Evolutionary conservation across 1,284 basidiomycete genomes (phyloP).

Genomic region (Cutaneotrichosporon dermatis): DNA sequence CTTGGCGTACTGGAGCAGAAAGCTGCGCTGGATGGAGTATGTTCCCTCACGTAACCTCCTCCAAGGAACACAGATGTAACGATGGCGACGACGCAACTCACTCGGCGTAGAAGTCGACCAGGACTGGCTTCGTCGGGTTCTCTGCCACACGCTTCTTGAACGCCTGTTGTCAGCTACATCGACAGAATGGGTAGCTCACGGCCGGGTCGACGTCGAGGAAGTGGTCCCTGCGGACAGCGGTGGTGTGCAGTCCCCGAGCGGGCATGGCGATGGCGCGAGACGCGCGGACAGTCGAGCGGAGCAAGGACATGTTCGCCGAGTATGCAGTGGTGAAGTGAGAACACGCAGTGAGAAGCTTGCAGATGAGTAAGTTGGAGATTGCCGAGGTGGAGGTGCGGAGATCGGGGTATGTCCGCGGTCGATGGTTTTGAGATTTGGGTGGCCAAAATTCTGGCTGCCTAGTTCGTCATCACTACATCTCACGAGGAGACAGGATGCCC

Average conservation of each 20-base stretch:
- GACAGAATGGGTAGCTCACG: conserved; percentile 11
- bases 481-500: conserved; percentile 26
- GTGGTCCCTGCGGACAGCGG: conserved; percentile 29
- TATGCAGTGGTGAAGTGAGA: neutral
- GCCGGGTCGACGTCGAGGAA: conserved; percentile 32
- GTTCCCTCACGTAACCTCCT: too few relatives aligned
- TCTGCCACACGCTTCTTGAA: conserved; percentile 32
- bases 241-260: conserved; percentile 16
- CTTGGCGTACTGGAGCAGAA: too few relatives aligned
- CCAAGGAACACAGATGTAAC: too few relatives aligned
- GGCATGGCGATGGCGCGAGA: neutral
- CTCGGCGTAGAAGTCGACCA: conserved; percentile 49
- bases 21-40: too few relatives aligned
- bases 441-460: conserved; percentile 14
- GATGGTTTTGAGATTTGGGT: conserved; percentile 4
- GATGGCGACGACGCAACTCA: conserved; percentile 18
- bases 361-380: neutral
- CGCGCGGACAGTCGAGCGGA: conserved; percentile 12
- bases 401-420: neutral
- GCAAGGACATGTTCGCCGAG: conserved; percentile 12
- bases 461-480: too few relatives aligned
- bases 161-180: conserved; percentile 14
- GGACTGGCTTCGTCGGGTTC: conserved; percentile 31
- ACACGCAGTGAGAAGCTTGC: neutral
- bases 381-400: neutral